Percentiles rank a stretch among this genome's conserved stretches.
These are phyloP conservation scores for Vigna hirtella DNA, from an alignment of 306 rosid species.

Conservation along the genomic window DNA sequence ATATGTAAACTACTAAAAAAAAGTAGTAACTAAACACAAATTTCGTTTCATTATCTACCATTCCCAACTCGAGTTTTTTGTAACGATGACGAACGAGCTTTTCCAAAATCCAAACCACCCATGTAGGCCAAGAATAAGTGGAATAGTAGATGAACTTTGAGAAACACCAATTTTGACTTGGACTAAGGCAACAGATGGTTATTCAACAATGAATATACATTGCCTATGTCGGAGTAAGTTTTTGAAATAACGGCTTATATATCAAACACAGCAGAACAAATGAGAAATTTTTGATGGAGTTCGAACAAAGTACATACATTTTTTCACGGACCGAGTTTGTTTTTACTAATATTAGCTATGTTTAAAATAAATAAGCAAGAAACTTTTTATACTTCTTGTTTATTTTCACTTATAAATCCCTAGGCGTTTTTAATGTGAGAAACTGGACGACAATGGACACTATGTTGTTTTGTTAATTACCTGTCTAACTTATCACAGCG, in stretches of 20 bases:
- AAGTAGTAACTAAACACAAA: background rate
- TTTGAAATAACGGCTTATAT: background rate
- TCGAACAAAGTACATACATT: background rate
- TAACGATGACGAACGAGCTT: background rate
- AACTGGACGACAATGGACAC: background rate
- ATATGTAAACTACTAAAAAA: background rate
- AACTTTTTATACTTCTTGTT: background rate
- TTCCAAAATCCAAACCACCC: background rate
- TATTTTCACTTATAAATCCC: background rate
- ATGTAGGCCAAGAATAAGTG: background rate
- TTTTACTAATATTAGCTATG: background rate
- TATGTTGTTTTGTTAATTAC: background rate
- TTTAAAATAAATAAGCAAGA: background rate
- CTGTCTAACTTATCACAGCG: background rate
- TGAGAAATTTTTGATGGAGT: background rate
- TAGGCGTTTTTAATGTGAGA: background rate
- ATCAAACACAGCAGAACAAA: background rate
- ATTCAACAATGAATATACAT: background rate
- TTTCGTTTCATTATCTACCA: background rate
- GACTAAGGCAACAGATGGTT: background rate
- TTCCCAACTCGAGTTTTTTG: no score
- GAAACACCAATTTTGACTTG: background rate
- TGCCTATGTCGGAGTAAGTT: background rate
- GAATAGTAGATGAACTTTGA: background rate
- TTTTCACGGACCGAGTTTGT: background rate